Evolutionary conservation across 768 basidiomycete genomes (phyloP), one percentile per base, ranked within the genome.

Genomic region (Trichaptum fuscoviolaceum): DNA sequence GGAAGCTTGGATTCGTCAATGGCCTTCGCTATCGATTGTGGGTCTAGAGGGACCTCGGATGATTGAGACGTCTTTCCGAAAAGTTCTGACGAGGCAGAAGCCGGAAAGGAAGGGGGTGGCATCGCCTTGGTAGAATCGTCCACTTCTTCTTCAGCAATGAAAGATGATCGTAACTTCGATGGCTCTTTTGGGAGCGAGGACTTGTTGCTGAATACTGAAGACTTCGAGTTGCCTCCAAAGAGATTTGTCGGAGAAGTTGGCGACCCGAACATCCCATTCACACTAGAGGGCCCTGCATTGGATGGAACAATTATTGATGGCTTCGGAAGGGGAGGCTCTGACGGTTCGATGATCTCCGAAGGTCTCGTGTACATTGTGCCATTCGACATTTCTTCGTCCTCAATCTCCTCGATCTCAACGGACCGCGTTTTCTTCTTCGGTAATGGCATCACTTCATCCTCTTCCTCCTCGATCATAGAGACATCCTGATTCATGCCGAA

Each of bases 101-200:
- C 24, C 25, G 35, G 52, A 27, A 69, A 52, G 60, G 70, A 65
- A 12, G 73, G 58, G 18, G 75, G 62, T 18, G 69, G 62, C 60
- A 70, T 58, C 15, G 68, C 12, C 18, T 34, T 57, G 9, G 66
- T 60, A 59, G 60, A 66, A n/a, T 67, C 20, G 62, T 70, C 73
- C 67, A 79, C 79, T 30, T 80, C 80, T 67, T 75, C 76, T 64
- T 88, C 89, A 2, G 85, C 82, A 61, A 86, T 84, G 74, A 89
- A 85, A 70, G 90, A 90, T 70, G 82, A 89, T 27, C 91, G 85
- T 66, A 93, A 80, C 72, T 92, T 92, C 67, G 91, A 92, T 1
- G 91, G 90, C 65, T 90, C 89, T 72, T 87, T 90, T 0, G 91
- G 91, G 9, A 83, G 82, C 27, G 80, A 84, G 2, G 83, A 76